Percentiles rank a stretch among this genome's conserved stretches.
Evolutionary conservation across 2,329 filamentous ascomycete genomes (phyloP).

Genomic region (Mycogone perniciosa): DNA sequence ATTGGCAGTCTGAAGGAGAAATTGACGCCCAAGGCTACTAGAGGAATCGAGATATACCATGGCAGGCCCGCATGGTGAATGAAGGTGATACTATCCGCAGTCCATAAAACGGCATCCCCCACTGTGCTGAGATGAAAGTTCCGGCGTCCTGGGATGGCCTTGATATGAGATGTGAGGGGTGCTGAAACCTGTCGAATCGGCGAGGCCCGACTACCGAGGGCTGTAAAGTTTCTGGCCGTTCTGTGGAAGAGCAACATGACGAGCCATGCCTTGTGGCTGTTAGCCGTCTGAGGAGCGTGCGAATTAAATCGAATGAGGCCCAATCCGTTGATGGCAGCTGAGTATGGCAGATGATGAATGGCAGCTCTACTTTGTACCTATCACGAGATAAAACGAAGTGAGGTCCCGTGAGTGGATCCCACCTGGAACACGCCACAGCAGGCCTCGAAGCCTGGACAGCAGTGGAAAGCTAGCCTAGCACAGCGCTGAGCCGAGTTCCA

Average conservation of each 20-base stretch:
- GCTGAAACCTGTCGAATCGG: neutral
- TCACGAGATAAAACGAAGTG: neutral
- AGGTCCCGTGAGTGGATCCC: constrained; percentile 11
- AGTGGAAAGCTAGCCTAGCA: no score
- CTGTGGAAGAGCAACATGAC: constrained; percentile 9
- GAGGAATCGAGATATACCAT: constrained; percentile 50
- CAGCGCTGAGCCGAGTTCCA: no score
- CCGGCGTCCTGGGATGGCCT: constrained; percentile 12
- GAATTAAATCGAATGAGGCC: neutral
- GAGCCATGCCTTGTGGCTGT: constrained; percentile 6
- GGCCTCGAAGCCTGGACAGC: neutral
- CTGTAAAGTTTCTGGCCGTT: constrained; percentile 3
- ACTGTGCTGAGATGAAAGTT: constrained; percentile 30
- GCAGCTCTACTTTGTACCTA: constrained; percentile 3
- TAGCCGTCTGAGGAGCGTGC: neutral
- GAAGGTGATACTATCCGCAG: constrained; percentile 38
- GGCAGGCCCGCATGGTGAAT: constrained; percentile 42
- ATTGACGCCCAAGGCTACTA: constrained; percentile 43
- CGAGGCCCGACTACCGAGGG: constrained; percentile 1
- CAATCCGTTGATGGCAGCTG: neutral
- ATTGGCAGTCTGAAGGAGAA: constrained; percentile 41
- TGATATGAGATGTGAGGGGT: constrained; percentile 1
- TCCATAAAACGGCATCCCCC: constrained; percentile 30
- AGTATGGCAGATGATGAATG: neutral
- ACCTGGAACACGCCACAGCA: neutral